These are phyloP conservation scores for Pythium volutum DNA, from an alignment of 352 stramenopile genomes.

Conservation along the genomic window DNA sequence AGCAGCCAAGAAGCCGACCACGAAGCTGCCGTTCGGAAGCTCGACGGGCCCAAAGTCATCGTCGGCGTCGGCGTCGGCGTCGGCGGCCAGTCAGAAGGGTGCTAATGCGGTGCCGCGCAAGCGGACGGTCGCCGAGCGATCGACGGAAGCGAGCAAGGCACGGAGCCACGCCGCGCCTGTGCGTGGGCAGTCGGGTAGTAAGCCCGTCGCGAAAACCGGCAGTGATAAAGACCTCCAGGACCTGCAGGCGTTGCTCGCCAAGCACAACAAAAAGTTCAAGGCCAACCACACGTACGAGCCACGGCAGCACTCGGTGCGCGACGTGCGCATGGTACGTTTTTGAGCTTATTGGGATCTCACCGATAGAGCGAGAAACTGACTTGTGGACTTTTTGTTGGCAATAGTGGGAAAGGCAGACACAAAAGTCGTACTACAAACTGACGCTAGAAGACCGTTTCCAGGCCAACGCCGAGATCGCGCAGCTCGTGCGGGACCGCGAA, in stretches of 20 bases:
- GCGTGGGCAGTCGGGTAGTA: no score
- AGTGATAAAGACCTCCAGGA: slow-evolving; percentile 30
- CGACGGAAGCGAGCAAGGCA: background rate
- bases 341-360: no score
- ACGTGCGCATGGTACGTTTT: slow-evolving; percentile 57
- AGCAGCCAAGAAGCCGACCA: background rate
- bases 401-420: slow-evolving; percentile 69
- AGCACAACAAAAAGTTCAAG: slow-evolving; percentile 85
- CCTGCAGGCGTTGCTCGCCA: slow-evolving; percentile 51
- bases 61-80: background rate
- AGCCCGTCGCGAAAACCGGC: no score
- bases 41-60: no score
- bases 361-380: background rate
- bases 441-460: slow-evolving; percentile 49
- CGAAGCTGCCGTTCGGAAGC: slow-evolving; percentile 26
- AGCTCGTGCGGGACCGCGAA: slow-evolving; percentile 38
- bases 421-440: slow-evolving; percentile 70
- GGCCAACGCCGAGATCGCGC: slow-evolving; percentile 67
- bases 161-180: slow-evolving; percentile 5
- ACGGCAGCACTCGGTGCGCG: slow-evolving; percentile 69
- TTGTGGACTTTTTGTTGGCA: background rate
- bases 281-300: slow-evolving; percentile 68
- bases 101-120: slow-evolving; percentile 5
- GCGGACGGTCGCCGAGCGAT: background rate
- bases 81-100: background rate